phyloP scores from a whole-genome alignment of 768 basidiomycete species.

The Lactarius trivialis region DNA sequence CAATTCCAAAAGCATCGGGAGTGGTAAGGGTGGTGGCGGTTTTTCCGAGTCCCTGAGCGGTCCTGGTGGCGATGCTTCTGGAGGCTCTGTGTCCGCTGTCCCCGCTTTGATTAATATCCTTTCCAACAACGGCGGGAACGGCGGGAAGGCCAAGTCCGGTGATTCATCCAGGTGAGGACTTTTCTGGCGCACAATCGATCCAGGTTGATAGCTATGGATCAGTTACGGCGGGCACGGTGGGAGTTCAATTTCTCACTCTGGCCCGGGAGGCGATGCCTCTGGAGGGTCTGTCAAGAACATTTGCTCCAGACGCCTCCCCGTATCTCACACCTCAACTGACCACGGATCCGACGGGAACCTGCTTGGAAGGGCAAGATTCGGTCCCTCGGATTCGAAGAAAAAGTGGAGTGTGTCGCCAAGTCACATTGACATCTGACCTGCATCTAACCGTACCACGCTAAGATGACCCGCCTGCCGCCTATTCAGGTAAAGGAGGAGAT shows the following conservation, averaged over 20 bases:
- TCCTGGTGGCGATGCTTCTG: conserved; percentile 16
- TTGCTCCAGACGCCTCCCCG: conserved; percentile 3
- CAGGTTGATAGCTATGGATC: not conserved
- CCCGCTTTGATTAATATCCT: conserved; percentile 28
- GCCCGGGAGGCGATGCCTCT: conserved; percentile 14
- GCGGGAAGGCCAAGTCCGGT: conserved; percentile 10
- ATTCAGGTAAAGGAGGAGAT: conserved; percentile 20
- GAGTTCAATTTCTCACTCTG: conserved; percentile 5
- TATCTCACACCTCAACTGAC: not conserved
- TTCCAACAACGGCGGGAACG: conserved; percentile 29
- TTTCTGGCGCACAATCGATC: not conserved
- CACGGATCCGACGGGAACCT: not conserved
- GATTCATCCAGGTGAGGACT: conserved; percentile 10
- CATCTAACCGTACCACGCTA: not conserved
- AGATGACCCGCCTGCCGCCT: conserved; percentile 8
- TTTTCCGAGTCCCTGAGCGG: conserved; percentile 13
- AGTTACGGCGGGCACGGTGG: conserved; percentile 2
- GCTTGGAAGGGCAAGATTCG: not conserved
- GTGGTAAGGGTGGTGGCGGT: not conserved
- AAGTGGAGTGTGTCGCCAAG: conserved; percentile 3
- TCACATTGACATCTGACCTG: not conserved
- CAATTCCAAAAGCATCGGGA: not conserved
- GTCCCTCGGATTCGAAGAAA: not conserved
- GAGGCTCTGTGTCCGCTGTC: conserved; percentile 13
- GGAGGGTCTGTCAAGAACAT: conserved; percentile 8